phyloP scores from a whole-genome alignment of 352 stramenopile species.

The Phytophthora fragariae region DNA sequence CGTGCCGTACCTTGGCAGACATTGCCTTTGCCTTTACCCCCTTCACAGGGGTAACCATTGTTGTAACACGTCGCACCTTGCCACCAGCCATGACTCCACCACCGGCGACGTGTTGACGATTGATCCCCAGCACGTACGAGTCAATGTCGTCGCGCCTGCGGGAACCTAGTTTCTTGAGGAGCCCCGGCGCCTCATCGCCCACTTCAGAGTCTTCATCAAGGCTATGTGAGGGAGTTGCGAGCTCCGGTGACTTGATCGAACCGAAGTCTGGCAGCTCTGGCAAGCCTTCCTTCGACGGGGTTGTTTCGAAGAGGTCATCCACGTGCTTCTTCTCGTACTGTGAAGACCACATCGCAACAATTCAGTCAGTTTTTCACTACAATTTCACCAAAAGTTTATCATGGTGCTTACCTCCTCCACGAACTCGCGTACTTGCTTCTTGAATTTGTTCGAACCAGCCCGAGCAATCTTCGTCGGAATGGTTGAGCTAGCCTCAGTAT shows the following conservation, averaged over 20 bases:
- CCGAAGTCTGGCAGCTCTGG: conserved; percentile 52
- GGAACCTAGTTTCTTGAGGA: conserved; percentile 64
- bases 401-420: conserved; percentile 49
- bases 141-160: conserved; percentile 78
- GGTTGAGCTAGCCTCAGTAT: conserved; percentile 9
- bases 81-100: conserved; percentile 44
- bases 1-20: conserved; percentile 42
- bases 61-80: conserved; percentile 42
- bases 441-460: conserved; percentile 80
- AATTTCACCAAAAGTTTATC: not conserved
- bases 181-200: conserved; percentile 45
- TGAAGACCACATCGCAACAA: not conserved
- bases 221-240: conserved; percentile 35
- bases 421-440: conserved; percentile 87
- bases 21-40: conserved; percentile 35
- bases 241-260: conserved; percentile 59
- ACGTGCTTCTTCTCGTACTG: conserved; percentile 80
- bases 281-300: conserved; percentile 53
- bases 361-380: not conserved
- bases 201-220: conserved; percentile 57
- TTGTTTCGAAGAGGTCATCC: conserved; percentile 73
- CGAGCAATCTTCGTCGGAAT: conserved; percentile 67
- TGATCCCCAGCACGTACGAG: conserved; percentile 77
- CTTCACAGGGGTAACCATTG: conserved; percentile 23
- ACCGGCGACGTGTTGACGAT: conserved; percentile 55